Evolutionary conservation across 2,329 filamentous ascomycete genomes (phyloP).

Genomic region (Fusarium sp.): DNA sequence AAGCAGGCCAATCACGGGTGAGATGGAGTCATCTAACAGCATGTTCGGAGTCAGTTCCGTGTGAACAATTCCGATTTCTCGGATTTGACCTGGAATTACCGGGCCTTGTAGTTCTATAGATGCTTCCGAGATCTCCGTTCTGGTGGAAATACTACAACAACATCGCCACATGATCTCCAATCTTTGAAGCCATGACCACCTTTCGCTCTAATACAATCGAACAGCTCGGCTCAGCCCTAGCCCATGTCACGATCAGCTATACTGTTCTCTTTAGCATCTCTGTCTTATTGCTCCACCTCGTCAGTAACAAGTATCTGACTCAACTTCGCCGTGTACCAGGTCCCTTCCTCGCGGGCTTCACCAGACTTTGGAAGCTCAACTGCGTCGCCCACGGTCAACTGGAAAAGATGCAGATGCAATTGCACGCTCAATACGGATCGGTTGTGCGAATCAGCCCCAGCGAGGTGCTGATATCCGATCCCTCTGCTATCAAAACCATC

Average conservation of each 20-base stretch:
- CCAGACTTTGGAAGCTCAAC: slow-evolving; percentile 11
- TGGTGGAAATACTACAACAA: neutral
- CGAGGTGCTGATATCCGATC: slow-evolving; percentile 4
- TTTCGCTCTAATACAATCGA: neutral
- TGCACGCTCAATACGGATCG: slow-evolving; percentile 3
- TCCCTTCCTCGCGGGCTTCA: slow-evolving; percentile 6
- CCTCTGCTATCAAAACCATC: slow-evolving; percentile 3
- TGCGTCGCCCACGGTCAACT: neutral
- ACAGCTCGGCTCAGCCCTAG: neutral
- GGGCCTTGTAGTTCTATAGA: neutral
- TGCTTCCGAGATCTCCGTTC: neutral
- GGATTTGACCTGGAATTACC: neutral
- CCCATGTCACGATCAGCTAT: neutral
- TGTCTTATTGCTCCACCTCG: neutral
- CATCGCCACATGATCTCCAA: neutral
- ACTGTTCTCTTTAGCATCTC: neutral
- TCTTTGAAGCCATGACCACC: neutral
- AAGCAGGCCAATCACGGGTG: neutral
- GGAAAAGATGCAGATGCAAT: neutral
- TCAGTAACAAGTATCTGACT: neutral
- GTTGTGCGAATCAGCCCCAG: slow-evolving; percentile 10
- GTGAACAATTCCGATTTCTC: neutral
- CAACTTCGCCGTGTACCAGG: slow-evolving; percentile 3
- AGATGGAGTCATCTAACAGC: neutral
- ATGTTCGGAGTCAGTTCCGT: neutral